Evolutionary conservation across 2,329 filamentous ascomycete species (phyloP).

Genomic region (Pseudocercospora cruenta): DNA sequence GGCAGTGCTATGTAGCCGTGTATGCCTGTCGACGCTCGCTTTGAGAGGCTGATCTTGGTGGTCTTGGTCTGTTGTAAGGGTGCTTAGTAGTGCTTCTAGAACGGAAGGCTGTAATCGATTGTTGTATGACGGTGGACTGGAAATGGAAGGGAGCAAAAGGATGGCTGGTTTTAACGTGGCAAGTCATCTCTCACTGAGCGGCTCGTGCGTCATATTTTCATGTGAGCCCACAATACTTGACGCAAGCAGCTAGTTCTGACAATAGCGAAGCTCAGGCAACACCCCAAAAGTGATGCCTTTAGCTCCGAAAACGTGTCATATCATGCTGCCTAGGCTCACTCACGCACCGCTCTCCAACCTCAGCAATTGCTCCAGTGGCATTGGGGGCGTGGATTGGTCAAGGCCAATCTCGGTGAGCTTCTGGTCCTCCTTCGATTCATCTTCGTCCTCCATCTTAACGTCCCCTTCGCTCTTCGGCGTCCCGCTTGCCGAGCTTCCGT

Average conservation of each 20-base stretch:
- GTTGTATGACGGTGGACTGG: not conserved
- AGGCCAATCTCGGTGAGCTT: constrained; percentile 12
- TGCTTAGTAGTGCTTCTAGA: not conserved
- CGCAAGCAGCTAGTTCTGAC: not conserved
- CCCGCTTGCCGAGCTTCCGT: constrained; percentile 52
- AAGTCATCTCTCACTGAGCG: not conserved
- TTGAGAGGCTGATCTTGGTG: not conserved
- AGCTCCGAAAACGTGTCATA: not conserved
- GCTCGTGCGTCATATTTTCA: not conserved
- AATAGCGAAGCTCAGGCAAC: not conserved
- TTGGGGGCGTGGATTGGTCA: constrained; percentile 25
- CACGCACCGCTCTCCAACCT: constrained; percentile 24
- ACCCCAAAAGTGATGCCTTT: not conserved
- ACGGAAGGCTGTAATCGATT: not conserved
- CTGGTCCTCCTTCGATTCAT: constrained; percentile 3
- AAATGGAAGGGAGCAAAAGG: not conserved
- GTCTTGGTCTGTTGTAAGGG: not conserved
- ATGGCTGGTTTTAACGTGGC: not conserved
- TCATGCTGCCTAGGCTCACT: constrained; percentile 10
- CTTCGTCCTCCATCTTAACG: constrained; percentile 32
- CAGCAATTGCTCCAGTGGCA: constrained; percentile 36
- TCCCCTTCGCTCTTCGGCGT: constrained; percentile 30
- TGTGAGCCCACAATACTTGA: not conserved
- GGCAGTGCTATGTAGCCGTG: not conserved
- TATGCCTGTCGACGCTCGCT: not conserved